A percentile compares a stretch with the other conserved stretches of the same genome.
Evolutionary conservation across 208 protist species (phyloP).

Genomic region (Trichomonas vaginalis): DNA sequence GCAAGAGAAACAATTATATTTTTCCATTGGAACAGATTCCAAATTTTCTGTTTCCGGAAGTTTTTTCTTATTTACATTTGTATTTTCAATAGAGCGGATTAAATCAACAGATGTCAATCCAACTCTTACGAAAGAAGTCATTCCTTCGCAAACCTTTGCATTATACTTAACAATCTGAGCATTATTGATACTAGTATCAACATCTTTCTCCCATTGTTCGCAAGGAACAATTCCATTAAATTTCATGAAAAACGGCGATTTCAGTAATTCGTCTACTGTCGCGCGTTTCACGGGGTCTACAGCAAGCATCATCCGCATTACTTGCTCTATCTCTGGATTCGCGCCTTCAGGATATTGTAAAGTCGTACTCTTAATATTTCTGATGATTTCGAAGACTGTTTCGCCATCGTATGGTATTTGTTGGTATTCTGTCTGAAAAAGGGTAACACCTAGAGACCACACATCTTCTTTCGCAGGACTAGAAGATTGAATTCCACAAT

Average conservation of each 20-base stretch:
- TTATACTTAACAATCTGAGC: not conserved
- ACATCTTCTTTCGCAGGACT: constrained; percentile 6
- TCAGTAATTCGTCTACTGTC: not conserved
- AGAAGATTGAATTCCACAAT: not conserved
- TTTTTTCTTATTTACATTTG: not conserved
- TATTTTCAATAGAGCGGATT: not conserved
- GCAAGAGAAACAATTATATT: not conserved
- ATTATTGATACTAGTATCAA: not conserved
- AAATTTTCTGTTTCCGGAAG: not conserved
- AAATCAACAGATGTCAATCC: not conserved
- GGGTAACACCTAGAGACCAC: not conserved
- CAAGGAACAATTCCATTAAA: not conserved
- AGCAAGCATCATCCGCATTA: not conserved
- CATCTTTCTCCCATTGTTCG: not conserved
- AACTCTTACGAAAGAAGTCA: not conserved
- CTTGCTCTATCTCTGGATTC: not conserved
- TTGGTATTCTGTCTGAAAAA: not conserved
- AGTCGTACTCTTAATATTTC: not conserved
- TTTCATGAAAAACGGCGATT: not conserved
- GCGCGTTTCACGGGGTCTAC: not conserved
- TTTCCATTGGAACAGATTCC: not conserved
- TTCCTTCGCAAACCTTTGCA: not conserved
- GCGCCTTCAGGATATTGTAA: not conserved
- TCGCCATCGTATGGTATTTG: not conserved
- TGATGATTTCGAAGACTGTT: not conserved